phyloP scores from a whole-genome alignment of 441 rosid genomes.

The Adansonia gregorii region DNA sequence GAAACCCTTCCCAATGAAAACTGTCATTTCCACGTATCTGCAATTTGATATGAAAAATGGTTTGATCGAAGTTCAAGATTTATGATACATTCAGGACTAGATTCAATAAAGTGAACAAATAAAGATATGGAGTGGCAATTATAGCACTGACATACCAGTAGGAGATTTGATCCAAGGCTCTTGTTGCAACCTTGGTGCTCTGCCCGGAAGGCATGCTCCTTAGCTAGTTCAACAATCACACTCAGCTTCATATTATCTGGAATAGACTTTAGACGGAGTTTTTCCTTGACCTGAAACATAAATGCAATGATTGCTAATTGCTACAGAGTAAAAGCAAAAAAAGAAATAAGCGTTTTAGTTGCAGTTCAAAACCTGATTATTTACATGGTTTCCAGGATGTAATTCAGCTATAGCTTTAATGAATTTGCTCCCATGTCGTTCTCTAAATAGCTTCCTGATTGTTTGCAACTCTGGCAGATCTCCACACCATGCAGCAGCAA shows the following conservation, averaged over 20 bases:
- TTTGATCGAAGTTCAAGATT: not conserved
- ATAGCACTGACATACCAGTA: slow-evolving; percentile 15
- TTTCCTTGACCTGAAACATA: slow-evolving; percentile 31
- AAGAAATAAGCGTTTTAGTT: no score
- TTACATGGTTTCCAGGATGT: slow-evolving; percentile 29
- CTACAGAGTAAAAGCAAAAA: no score
- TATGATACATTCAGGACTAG: not conserved
- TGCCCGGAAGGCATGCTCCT: slow-evolving; percentile 24
- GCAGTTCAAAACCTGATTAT: slow-evolving; percentile 7
- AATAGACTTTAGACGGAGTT: slow-evolving; percentile 28
- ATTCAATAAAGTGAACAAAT: not conserved
- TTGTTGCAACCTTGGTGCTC: not conserved
- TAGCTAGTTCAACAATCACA: slow-evolving; percentile 34
- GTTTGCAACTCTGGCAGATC: slow-evolving; percentile 40
- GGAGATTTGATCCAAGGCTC: not conserved
- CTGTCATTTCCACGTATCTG: slow-evolving; percentile 8
- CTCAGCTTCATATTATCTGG: slow-evolving; percentile 28
- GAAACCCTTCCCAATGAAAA: slow-evolving; percentile 11
- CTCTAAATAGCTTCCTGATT: slow-evolving; percentile 29
- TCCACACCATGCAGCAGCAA: slow-evolving; percentile 37
- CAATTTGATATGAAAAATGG: not conserved
- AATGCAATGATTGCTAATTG: not conserved
- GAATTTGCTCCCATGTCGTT: slow-evolving; percentile 32
- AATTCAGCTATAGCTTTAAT: slow-evolving; percentile 26
- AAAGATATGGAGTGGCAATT: not conserved